A percentile compares a stretch with the other conserved stretches of the same genome.
Conservation (phyloP, 1,139 yeast species). For the Barnettozyma hawaiiensis region DNA sequence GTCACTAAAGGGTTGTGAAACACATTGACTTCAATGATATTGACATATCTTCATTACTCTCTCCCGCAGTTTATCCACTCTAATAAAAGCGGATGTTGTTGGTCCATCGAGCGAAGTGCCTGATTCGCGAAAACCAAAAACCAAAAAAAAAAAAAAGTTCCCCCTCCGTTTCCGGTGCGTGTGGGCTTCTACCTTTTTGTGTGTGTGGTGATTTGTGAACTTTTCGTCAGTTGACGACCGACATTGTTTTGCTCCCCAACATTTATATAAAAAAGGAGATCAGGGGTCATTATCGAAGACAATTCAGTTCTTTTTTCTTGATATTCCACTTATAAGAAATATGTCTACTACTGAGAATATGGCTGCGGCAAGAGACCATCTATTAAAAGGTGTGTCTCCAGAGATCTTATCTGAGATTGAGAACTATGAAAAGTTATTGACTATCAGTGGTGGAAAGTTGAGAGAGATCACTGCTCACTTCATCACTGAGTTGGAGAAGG, state of each 20-base stretch:
- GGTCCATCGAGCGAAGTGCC: no score
- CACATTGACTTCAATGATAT: no score
- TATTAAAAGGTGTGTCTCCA: conserved; percentile 65
- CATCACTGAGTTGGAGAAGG: conserved; percentile 67
- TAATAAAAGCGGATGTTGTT: no score
- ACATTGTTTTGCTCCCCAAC: no score
- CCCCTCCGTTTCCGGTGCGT: no score
- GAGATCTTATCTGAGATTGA: conserved; percentile 55
- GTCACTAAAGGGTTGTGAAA: no score
- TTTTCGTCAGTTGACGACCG: neutral
- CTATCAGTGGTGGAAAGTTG: conserved; percentile 55
- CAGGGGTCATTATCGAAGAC: no score
- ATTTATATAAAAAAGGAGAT: neutral
- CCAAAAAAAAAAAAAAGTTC: no score
- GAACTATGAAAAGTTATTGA: conserved; percentile 55
- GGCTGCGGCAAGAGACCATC: conserved; percentile 20
- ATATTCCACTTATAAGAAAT: neutral
- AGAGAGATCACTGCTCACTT: conserved; percentile 63
- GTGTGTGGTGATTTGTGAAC: neutral
- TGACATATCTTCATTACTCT: no score
- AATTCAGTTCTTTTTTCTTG: no score
- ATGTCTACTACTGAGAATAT: neutral
- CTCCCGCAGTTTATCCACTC: no score
- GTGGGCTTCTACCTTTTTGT: neutral
- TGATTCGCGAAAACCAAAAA: neutral